Evolutionary conservation across 192 early-diverging fungal species (phyloP), one percentile per base, ranked within the genome.

Genomic region (Podila horticola): DNA sequence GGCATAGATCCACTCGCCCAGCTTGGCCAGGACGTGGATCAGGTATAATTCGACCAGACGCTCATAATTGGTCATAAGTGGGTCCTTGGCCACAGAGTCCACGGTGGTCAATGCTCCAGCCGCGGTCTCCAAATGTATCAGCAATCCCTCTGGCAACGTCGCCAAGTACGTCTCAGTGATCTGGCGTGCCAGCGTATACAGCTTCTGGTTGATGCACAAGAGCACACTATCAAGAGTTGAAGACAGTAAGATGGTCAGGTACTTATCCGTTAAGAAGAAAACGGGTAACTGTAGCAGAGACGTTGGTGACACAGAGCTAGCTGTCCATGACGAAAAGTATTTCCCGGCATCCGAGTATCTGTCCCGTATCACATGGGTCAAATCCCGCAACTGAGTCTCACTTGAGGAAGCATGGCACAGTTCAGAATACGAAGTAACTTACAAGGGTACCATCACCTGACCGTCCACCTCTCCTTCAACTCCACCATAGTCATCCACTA

Each of bases 401-500:
- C 9, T 15, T 28, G 7, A 63, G 41, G 31, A 74, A 45, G 52
- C 28, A 33, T 34, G 51, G 29, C 38, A 60, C 5, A 60, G 52
- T 17, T 17, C 20, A 48, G 22, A 45, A 2, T 2, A 49, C 3
- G 36, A 31, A 51, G 29, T 20, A 9, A 72, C 76, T 72, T 72
- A 84, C 84, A 82, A 82, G 24, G 81, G 63, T 15, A 85, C 68
- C 67, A 85, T 76, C 5, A 79, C 69, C 61, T 85, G 74, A n/a
- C 84, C 79, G 67, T 82, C 79, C 34, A 85, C 72, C 62, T 85
- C 71, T 7, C 84, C 79, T 29, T 79, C 81, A 17, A 72, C n/a
- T n/a, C 82, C 72, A 20, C 38, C 62, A 75, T 83, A 85, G 19
- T 77, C 84, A 1, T 82, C 71, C 38, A 82, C 68, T 2, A 85